Evolutionary conservation across 352 stramenopile species (phyloP).

Genomic region (Globisporangium carolinianum): DNA sequence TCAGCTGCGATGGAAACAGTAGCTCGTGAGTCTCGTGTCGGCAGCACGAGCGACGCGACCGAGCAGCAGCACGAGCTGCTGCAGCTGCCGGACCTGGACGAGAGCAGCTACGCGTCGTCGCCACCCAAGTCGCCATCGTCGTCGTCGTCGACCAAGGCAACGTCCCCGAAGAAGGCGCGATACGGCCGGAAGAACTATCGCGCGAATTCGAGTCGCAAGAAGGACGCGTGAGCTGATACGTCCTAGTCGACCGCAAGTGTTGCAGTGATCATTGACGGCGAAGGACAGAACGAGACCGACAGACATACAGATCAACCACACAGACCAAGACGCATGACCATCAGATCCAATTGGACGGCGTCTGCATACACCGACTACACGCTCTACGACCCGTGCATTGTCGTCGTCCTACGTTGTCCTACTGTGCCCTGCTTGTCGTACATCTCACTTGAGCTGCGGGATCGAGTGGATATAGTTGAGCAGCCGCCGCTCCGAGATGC

Average conservation of each 20-base stretch:
- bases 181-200: constrained; percentile 79
- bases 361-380: not conserved
- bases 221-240: constrained; percentile 20
- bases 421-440: too few relatives aligned
- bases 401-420: not conserved
- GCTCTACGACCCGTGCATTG: not conserved
- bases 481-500: constrained; percentile 68
- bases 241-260: too few relatives aligned
- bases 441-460: constrained; percentile 29
- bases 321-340: too few relatives aligned
- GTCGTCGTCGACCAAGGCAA: too few relatives aligned
- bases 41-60: not conserved
- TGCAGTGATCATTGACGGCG: too few relatives aligned
- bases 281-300: too few relatives aligned
- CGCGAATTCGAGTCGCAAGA: constrained; percentile 55
- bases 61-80: not conserved
- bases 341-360: too few relatives aligned
- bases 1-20: too few relatives aligned
- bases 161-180: constrained; percentile 39
- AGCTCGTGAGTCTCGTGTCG: too few relatives aligned
- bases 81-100: not conserved
- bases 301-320: too few relatives aligned
- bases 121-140: constrained; percentile 25
- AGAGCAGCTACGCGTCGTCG: not conserved
- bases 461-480: constrained; percentile 79